Percentiles rank a stretch among this genome's conserved stretches.
These are phyloP conservation scores for Botrytis sinoallii DNA, from an alignment of 2,329 filamentous ascomycete genomes.

Conservation along the genomic window DNA sequence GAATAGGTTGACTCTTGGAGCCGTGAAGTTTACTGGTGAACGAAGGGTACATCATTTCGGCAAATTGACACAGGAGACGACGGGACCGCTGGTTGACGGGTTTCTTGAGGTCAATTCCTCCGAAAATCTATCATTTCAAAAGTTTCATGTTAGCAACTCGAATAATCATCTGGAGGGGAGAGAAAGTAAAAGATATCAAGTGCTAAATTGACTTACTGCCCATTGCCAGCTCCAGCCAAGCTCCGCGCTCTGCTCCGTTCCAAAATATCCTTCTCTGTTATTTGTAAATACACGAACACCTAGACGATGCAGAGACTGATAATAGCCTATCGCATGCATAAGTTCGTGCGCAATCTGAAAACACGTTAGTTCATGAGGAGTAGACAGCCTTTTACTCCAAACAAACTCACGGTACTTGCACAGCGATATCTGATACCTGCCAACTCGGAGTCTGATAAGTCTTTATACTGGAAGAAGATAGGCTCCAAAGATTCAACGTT, in stretches of 20 bases:
- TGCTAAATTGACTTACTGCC: not conserved
- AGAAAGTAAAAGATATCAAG: too few relatives aligned
- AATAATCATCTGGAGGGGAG: too few relatives aligned
- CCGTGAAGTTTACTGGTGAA: not conserved
- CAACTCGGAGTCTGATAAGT: not conserved
- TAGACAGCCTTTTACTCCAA: too few relatives aligned
- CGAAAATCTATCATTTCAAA: not conserved
- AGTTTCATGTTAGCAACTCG: not conserved
- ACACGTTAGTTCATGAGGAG: not conserved
- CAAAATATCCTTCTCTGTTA: slow-evolving; percentile 3
- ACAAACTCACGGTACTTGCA: slow-evolving; percentile 1
- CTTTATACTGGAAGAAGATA: not conserved
- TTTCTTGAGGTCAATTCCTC: slow-evolving; percentile 1
- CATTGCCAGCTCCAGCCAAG: slow-evolving; percentile 13
- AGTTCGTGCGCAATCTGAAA: slow-evolving; percentile 2
- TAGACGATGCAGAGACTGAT: slow-evolving; percentile 1
- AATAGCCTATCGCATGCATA: slow-evolving; percentile 10
- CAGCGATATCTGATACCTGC: not conserved
- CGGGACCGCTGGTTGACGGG: not conserved
- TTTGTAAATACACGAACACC: not conserved
- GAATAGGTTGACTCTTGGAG: not conserved
- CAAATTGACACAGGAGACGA: not conserved
- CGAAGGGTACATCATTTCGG: not conserved
- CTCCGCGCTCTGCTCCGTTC: not conserved
- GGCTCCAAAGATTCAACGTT: not conserved